These are phyloP conservation scores for Inonotus obliquus DNA, from an alignment of 1,284 basidiomycete genomes.

Conservation along the genomic window DNA sequence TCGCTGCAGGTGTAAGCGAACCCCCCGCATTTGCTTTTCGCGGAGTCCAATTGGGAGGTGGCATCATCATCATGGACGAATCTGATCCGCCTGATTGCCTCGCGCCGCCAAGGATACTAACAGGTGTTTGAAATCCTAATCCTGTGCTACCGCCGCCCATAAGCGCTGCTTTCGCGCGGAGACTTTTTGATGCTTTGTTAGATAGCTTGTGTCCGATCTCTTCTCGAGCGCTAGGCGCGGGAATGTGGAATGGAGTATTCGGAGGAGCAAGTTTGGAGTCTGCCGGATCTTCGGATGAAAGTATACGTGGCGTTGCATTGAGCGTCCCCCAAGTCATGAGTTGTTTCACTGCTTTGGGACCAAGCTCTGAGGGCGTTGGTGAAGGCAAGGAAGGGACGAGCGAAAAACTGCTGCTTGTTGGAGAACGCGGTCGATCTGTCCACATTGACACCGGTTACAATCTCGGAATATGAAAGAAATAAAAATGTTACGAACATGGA, in stretches of 20 bases:
- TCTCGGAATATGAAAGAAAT: constrained; percentile 7
- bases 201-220: constrained; percentile 75
- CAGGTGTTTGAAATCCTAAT: constrained; percentile 36
- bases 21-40: constrained; percentile 60
- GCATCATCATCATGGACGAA: constrained; percentile 43
- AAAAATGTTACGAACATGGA: constrained; percentile 47
- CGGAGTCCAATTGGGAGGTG: constrained; percentile 66
- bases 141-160: constrained; percentile 36
- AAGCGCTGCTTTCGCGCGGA: constrained; percentile 64
- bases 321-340: constrained; percentile 94
- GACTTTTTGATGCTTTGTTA: constrained; percentile 60
- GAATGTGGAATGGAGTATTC: constrained; percentile 66
- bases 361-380: constrained; percentile 76
- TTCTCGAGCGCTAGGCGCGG: constrained; percentile 69
- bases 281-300: constrained; percentile 58
- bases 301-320: constrained; percentile 78
- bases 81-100: constrained; percentile 37
- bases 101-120: constrained; percentile 25
- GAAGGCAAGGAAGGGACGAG: constrained; percentile 85
- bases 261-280: constrained; percentile 38
- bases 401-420: constrained; percentile 54
- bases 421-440: constrained; percentile 54
- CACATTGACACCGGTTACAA: constrained; percentile 17
- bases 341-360: constrained; percentile 71
- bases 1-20: constrained; percentile 77